Evolutionary conservation across 371 early-diverging fungal species (phyloP).

Genomic region (Mucor mucedo): DNA sequence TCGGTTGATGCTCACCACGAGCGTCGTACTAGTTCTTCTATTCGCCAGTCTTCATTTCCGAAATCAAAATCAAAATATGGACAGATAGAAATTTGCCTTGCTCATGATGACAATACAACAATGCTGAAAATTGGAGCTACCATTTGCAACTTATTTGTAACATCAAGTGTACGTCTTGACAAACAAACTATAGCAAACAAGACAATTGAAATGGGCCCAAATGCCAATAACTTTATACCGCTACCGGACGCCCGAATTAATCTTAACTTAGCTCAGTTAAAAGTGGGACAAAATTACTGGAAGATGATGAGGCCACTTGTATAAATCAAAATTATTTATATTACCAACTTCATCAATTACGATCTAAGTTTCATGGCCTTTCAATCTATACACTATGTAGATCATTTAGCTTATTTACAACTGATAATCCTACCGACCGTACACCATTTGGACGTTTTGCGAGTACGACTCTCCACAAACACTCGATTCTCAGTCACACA

Average conservation of each 20-base stretch:
- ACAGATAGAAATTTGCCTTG: background rate
- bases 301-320: no score
- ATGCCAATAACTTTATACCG: constrained; percentile 20
- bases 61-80: no score
- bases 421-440: no score
- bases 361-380: no score
- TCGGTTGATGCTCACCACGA: constrained; percentile 19
- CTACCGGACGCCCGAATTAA: constrained; percentile 10
- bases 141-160: constrained; percentile 13
- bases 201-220: constrained; percentile 19
- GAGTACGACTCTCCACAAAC: constrained; percentile 20
- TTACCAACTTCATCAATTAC: no score
- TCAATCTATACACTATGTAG: no score
- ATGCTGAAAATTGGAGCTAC: constrained; percentile 9
- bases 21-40: constrained; percentile 7
- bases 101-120: constrained; percentile 20
- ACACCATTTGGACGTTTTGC: constrained; percentile 24
- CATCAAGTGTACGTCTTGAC: constrained; percentile 13
- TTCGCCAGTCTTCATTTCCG: background rate
- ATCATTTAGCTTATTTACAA: no score
- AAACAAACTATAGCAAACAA: constrained; percentile 15
- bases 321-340: no score
- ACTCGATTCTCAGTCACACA: constrained; percentile 11
- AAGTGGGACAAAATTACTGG: no score
- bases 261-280: no score